These are phyloP conservation scores for Aleurites moluccanus DNA, from an alignment of 441 rosid genomes.

Conservation along the genomic window DNA sequence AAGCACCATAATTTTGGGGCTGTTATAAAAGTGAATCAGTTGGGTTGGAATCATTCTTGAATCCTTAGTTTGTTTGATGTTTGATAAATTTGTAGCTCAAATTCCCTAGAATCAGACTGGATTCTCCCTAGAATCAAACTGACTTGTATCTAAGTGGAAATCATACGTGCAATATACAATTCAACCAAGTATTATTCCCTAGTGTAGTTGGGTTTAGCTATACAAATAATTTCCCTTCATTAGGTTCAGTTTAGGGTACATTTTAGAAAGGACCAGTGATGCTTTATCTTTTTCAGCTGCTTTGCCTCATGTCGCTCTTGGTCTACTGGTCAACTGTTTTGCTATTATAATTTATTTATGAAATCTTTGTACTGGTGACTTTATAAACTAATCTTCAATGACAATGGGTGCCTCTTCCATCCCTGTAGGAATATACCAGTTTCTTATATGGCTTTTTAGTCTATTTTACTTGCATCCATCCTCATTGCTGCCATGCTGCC, in stretches of 20 bases:
- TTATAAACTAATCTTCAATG: not conserved
- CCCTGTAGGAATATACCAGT: not conserved
- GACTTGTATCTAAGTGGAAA: not conserved
- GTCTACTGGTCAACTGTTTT: not conserved
- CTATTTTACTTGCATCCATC: not conserved
- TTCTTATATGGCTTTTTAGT: not conserved
- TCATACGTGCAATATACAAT: not conserved
- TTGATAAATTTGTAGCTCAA: not conserved
- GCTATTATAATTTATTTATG: not conserved
- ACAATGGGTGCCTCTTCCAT: not conserved
- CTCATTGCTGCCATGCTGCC: not conserved
- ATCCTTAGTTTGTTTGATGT: not conserved
- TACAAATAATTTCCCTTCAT: not conserved
- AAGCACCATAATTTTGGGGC: not conserved
- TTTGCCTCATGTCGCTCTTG: not conserved
- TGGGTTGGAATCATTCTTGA: not conserved
- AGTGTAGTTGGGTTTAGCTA: not conserved
- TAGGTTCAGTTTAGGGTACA: not conserved
- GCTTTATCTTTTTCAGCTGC: not conserved
- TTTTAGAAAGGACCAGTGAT: not conserved
- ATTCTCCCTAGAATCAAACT: not conserved
- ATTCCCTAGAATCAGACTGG: not conserved
- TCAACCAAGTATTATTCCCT: not conserved
- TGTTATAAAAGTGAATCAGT: not conserved
- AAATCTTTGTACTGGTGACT: not conserved